Evolutionary conservation across 2,329 filamentous ascomycete species (phyloP), one percentile per base, ranked within the genome.

Genomic region (Metarhizium humberi): DNA sequence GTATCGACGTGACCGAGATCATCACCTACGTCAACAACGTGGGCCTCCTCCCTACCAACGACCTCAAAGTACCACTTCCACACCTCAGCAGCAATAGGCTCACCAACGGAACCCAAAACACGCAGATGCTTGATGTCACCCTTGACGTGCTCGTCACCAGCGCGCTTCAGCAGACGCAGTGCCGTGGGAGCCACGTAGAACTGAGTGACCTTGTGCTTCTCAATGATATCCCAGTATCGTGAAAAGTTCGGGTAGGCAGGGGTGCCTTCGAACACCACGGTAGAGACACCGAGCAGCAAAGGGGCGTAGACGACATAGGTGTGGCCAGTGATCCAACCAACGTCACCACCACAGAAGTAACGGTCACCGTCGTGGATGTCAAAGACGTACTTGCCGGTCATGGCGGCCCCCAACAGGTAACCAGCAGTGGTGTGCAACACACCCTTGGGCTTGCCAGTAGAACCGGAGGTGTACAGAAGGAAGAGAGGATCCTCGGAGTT

Each of bases 21-120:
- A 7, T 20, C 2, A 14, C 90, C 81, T 78, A 95, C 91, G 71
- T 99, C 94, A 55, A 96, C 86, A 71, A 99, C 80, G 68, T 99
- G 94, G 51, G 90, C 87, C 72, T 95, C 86, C 73, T 92, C 87
- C 79, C 91, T 95, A 67, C 94, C 94, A 53, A 99, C 91, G 63
- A 88, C 81, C 73, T 97, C 91, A 70, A 91, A 92, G 76, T 97
- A 99, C 94, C 94, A 99, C 76, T 97, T 97, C 94, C 94, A 99
- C 57, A 99, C 88, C 73, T 99, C 94, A 25, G 92, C 90, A 18
- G 94, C 92, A 66, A 99, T 99, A 43, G 94, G 94, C 77, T 99
- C 94, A 63, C 94, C 94, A 56, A 99, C 94, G 18, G 92, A 96
- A 57, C 92, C 94, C 20, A 99, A 78, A 6, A 97, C 87, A 69